A percentile compares a stretch with the other conserved stretches of the same genome.
Evolutionary conservation across 345 rosid genomes (phyloP).

Genomic region (Dovyalis caffra): DNA sequence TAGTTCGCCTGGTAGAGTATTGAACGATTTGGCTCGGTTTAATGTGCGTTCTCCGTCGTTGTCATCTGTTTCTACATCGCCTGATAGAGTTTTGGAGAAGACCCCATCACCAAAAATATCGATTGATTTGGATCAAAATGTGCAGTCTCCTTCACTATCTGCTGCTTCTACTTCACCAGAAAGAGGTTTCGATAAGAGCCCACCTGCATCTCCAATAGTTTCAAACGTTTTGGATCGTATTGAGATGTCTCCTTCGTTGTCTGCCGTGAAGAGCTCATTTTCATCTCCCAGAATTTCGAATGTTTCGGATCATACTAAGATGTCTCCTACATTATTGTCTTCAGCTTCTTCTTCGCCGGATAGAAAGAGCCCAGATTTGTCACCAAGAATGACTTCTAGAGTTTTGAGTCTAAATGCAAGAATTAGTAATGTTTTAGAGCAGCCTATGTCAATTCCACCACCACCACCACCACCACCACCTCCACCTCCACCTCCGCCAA

Average conservation of each 20-base stretch:
- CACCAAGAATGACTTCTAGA: slow-evolving; percentile 26
- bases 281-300: slow-evolving; percentile 46
- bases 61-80: slow-evolving; percentile 14
- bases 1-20: background rate
- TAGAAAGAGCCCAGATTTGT: slow-evolving; percentile 33
- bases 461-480: slow-evolving; percentile 29
- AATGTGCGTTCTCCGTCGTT: slow-evolving; percentile 12
- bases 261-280: slow-evolving; percentile 38
- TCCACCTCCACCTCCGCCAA: slow-evolving; percentile 33
- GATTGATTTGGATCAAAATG: slow-evolving; percentile 30
- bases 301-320: slow-evolving; percentile 31
- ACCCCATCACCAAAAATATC: slow-evolving; percentile 8
- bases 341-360: slow-evolving; percentile 55
- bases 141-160: slow-evolving; percentile 40
- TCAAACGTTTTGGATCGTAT: slow-evolving; percentile 34
- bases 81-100: background rate
- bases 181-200: slow-evolving; percentile 23
- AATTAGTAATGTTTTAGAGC: slow-evolving; percentile 28
- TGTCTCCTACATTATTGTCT: slow-evolving; percentile 36
- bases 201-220: slow-evolving; percentile 17
- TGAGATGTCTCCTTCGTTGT: slow-evolving; percentile 35
- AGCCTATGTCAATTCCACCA: slow-evolving; percentile 33
- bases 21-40: slow-evolving; percentile 7
- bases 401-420: slow-evolving; percentile 29
- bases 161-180: slow-evolving; percentile 54